These are phyloP conservation scores for Heimioporus sp. DNA, from an alignment of 768 basidiomycete genomes.

Conservation along the genomic window DNA sequence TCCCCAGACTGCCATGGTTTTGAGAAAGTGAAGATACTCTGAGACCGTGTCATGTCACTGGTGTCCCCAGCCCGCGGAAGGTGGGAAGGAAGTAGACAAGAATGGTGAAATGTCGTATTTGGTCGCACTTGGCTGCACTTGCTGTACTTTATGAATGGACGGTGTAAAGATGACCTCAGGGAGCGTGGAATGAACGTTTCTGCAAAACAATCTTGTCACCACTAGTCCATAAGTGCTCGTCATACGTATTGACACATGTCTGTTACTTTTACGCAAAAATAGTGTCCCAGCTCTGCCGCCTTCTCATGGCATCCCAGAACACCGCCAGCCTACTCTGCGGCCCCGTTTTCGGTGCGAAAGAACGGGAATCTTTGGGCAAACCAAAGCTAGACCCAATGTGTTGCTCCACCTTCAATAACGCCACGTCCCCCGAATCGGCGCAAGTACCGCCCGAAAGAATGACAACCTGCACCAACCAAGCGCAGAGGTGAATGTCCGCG, in stretches of 20 bases:
- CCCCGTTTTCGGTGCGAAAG: neutral
- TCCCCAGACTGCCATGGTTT: slow-evolving; percentile 18
- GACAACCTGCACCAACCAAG: slow-evolving; percentile 68
- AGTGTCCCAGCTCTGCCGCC: slow-evolving; percentile 69
- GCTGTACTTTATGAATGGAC: no score
- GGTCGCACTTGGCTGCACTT: no score
- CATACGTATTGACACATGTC: no score
- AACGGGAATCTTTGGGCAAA: slow-evolving; percentile 43
- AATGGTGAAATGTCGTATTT: no score
- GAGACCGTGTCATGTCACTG: slow-evolving; percentile 18
- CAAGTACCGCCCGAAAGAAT: slow-evolving; percentile 52
- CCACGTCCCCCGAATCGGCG: slow-evolving; percentile 49
- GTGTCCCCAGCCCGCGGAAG: slow-evolving; percentile 4
- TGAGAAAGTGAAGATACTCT: slow-evolving; percentile 10
- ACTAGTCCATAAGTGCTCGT: no score
- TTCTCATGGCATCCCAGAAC: slow-evolving; percentile 71
- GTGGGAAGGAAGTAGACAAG: slow-evolving; percentile 8
- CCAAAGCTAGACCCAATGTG: slow-evolving; percentile 41
- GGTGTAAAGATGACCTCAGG: no score
- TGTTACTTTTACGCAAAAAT: slow-evolving; percentile 39
- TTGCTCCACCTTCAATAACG: slow-evolving; percentile 50
- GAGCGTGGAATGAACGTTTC: neutral
- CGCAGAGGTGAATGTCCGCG: slow-evolving; percentile 77
- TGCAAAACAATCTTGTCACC: neutral
- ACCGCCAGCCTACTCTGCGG: slow-evolving; percentile 52